These are phyloP conservation scores for Cryphonectria naterciae DNA, from an alignment of 2,329 filamentous ascomycete species.

Conservation along the genomic window DNA sequence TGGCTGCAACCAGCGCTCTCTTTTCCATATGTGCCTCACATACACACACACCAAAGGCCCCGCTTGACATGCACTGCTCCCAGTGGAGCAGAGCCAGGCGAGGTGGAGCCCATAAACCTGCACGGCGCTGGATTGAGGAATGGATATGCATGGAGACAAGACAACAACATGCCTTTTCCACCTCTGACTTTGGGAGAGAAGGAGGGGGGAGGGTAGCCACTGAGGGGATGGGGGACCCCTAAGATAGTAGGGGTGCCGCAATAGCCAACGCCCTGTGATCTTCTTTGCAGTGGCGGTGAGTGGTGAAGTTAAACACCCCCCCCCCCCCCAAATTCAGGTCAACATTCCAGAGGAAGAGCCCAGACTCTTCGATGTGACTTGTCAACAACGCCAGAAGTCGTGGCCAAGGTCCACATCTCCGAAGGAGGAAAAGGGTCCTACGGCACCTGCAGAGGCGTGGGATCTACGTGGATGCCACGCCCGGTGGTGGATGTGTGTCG, in stretches of 20 bases:
- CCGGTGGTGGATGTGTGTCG: slow-evolving; percentile 6
- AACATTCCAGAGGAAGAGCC: neutral
- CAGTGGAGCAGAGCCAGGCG: slow-evolving; percentile 13
- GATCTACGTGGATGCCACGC: slow-evolving; percentile 18
- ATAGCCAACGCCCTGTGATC: slow-evolving; percentile 10
- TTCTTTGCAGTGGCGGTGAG: slow-evolving; percentile 23
- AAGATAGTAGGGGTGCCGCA: slow-evolving; percentile 1
- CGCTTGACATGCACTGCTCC: slow-evolving; percentile 10
- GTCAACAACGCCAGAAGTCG: slow-evolving; percentile 10
- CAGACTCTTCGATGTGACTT: slow-evolving; percentile 24
- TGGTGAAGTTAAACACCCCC: neutral
- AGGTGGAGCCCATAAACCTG: slow-evolving; percentile 9
- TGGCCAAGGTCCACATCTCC: slow-evolving; percentile 10
- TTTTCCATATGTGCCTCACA: neutral
- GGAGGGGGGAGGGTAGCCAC: neutral
- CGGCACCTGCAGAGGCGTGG: slow-evolving; percentile 22
- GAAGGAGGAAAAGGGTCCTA: slow-evolving; percentile 4
- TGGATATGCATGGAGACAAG: slow-evolving; percentile 10
- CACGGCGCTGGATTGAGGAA: slow-evolving; percentile 13
- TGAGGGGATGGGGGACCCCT: neutral
- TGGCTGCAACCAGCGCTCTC: neutral
- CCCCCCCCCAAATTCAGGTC: neutral
- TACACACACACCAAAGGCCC: neutral
- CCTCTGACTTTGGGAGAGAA: neutral
- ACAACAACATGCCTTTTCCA: slow-evolving; percentile 19